Conservation (phyloP, 768 basidiomycete species). For the Cystobasidium tubakii region DNA sequence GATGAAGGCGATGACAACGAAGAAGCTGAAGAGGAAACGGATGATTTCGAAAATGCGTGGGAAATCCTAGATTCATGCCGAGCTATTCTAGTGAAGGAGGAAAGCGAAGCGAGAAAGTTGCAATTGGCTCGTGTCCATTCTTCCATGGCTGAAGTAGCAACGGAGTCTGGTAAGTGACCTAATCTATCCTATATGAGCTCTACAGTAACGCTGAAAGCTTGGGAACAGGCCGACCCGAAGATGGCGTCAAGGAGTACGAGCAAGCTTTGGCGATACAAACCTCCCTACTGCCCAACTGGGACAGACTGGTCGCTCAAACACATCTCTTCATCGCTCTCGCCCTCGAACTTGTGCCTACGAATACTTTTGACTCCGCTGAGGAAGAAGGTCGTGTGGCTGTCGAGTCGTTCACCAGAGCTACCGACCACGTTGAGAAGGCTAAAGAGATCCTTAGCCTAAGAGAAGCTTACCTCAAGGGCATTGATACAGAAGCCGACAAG, state of each 20-base stretch:
- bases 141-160: constrained; percentile 85
- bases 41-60: constrained; percentile 98
- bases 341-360: constrained; percentile 31
- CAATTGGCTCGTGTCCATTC: constrained; percentile 88
- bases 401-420: constrained; percentile 3
- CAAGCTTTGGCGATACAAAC: constrained; percentile 35
- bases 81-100: constrained; percentile 66
- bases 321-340: constrained; percentile 38
- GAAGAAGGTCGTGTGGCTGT: constrained; percentile 8
- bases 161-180: constrained; percentile 73
- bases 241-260: constrained; percentile 42
- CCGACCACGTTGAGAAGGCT: constrained; percentile 16
- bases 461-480: constrained; percentile 23
- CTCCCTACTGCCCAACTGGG: constrained; percentile 33
- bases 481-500: constrained; percentile 18
- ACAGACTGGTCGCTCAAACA: constrained; percentile 44
- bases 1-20: constrained; percentile 57
- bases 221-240: constrained; percentile 41
- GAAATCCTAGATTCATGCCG: constrained; percentile 92
- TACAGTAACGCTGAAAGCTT: not conserved
- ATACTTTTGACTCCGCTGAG: constrained; percentile 9
- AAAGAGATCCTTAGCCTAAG: constrained; percentile 10
- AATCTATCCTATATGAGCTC: not conserved
- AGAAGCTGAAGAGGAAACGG: constrained; percentile 73
- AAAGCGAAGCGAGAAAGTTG: constrained; percentile 54